Base-by-base conservation (phyloP, 495 filamentous ascomycete species). In the Talaromyces proteolyticus region DNA sequence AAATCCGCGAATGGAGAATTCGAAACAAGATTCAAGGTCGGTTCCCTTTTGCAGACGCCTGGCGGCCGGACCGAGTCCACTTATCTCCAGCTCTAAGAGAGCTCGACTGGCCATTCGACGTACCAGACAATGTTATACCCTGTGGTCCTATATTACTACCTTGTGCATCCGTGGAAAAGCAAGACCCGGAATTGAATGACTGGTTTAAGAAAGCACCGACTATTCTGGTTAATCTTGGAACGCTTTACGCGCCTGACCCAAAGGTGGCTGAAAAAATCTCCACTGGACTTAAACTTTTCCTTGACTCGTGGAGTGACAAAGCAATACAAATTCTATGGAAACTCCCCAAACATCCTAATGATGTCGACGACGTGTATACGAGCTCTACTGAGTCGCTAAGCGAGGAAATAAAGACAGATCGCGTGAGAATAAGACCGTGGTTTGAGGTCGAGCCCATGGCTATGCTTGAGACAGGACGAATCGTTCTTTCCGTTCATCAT, bases 401-500 rank as follows among this genome's bases (percentile, higher is more conserved):
- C 48, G 44, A 56, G 7, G 56, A 58, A 39, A 54, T 66, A 17
- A 51, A 63, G 10, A 44, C 34, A 21, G 68, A 59, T 3, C 53
- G 64, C 2, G 61, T 74, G 0, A 59, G 58, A 14, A 64, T 76
- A 23, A 46, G 58, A 12, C 42, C 66, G 20, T 80, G 77, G 77
- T 63, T 78, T 12, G 45, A 70, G 22, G 66, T 70, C 1, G 71
- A 77, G 36, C 74, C 74, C 11, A 61, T 72, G 36, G 61, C 73
- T 0, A 55, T 79, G 41, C 54, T 80, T 11, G 54, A 72, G 47
- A 72, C 61, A 0, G 73, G 73, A 0, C 54, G 70, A 24, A 66
- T 79, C n/a, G 56, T 72, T 18, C 66, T 65, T 17, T 72, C 66
- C 22, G 73, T 79, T 4, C 74, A 78, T 47, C 77, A 80, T 52